Base-by-base conservation (phyloP, 148 eudicot genomes). In the Fagopyrum tataricum region DNA sequence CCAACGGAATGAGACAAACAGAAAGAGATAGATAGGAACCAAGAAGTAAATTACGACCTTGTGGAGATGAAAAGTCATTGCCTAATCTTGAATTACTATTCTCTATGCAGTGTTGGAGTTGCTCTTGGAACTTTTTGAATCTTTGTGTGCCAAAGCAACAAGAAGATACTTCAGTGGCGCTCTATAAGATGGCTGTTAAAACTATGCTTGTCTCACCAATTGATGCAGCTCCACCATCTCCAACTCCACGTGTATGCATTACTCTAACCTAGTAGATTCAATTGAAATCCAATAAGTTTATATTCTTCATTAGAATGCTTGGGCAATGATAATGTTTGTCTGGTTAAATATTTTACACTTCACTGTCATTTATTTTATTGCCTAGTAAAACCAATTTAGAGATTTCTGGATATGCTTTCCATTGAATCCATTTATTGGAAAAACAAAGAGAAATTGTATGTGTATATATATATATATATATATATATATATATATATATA, bases 191-290 rank as follows among this genome's bases (percentile, higher is more conserved):
- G 82, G 89, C 97, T 14, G 76, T 75, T 53, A 92, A 91, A 81
- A 85, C 89, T 42, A 85, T 76, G 73, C 76, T 85, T 39, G 76
- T 84, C 52, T 85, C 90, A 67, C 84, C 88, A 2, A 80, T 81
- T 67, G 94, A 91, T 78, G 89, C 87, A 44, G 90, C 92, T 82
- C 97, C 94, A 61, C 89, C 87, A 62, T 87, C 97, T 75, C 94
- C 97, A 44, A 82, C 80, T 55, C 84, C 89, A 23, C 94, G 89
- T 88, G 97, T 91, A 18, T 17, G 62, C 31, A 56, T 56, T 56
- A 20, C 13, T 53, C 58, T 17, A 23, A 21, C 8, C 58, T 23
- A 18, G 8, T 53, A 23, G 21, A 53, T 53, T 53, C 58, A 4
- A 14, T 53, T 53, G 58, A 21, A 17, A 17, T 53, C 6, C 7